These are phyloP conservation scores for Breynia disticha DNA, from an alignment of 441 rosid species.

Conservation along the genomic window DNA sequence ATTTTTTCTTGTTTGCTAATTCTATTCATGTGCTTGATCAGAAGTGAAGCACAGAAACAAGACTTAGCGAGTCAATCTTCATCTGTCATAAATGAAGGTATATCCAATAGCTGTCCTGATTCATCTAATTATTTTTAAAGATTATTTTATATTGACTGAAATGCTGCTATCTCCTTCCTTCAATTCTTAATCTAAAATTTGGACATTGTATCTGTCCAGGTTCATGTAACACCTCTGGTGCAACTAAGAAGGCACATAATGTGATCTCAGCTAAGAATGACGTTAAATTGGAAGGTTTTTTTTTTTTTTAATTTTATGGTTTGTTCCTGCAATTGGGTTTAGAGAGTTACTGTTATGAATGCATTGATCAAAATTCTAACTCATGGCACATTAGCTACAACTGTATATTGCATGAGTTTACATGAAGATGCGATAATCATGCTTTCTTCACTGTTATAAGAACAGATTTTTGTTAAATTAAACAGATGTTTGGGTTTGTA, in stretches of 20 bases:
- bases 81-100: conserved; percentile 41
- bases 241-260: conserved; percentile 44
- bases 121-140: conserved; percentile 7
- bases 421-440: too few relatives aligned
- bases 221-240: conserved; percentile 22
- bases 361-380: too few relatives aligned
- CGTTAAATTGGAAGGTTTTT: conserved; percentile 63
- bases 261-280: conserved; percentile 37
- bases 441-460: too few relatives aligned
- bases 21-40: conserved; percentile 17
- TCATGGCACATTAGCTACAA: too few relatives aligned
- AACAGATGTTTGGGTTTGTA: too few relatives aligned
- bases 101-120: conserved; percentile 8
- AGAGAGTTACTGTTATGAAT: too few relatives aligned
- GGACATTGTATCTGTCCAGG: conserved; percentile 26
- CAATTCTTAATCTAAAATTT: conserved; percentile 14
- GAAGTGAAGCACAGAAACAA: conserved; percentile 27
- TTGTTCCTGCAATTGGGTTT: too few relatives aligned
- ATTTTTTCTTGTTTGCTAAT: conserved; percentile 6
- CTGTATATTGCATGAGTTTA: too few relatives aligned
- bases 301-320: neutral
- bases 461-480: too few relatives aligned
- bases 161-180: conserved; percentile 8
- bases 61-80: conserved; percentile 35
- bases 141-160: conserved; percentile 6